Evolutionary conservation across 371 early-diverging fungal species (phyloP), one percentile per base, ranked within the genome.

Genomic region (Rhizomucor pusillus): DNA sequence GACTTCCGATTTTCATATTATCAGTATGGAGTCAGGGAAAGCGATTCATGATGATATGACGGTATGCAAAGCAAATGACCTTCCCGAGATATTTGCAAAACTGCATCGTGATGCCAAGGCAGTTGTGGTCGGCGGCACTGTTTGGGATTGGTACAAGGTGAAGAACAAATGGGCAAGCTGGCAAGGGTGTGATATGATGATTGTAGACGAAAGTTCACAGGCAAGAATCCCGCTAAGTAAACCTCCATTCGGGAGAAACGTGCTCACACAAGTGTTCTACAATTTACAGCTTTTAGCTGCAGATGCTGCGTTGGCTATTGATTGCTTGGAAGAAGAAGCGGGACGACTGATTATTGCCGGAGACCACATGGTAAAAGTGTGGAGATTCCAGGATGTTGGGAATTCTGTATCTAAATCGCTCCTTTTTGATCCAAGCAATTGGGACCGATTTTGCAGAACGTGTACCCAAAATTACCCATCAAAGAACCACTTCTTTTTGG

Each of bases 181-280:
- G 65, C 11, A 54, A 41, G 67, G 73, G 36, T 44, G 72, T 25
- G 71, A 77, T 43, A 77, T 79, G 64, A 59, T 81, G 60, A 78
- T 83, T 57, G 67, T 83, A 44, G 84, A 83, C 47, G 84, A 83
- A 59, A 74, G 77, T n/a, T 75, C 79, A 20, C 84, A 77, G 69
- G 76, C 70, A 65, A 25, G 43, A 7, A 29, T 7, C 3, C 7
- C 7, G 29, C 29, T 5, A 29, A 7, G 3, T 7, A 7, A 36
- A 13, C 18, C 13, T 18, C 18, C 34, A 20, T 5, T 19, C 11
- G 14, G 2, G 36, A 43, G 37, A 39, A 45, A 12, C 7, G 13
- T 22, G 25, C 3, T 11, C 19, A 35, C 22, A 50, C 44, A 29
- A 6, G 12, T 5, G 22, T 18, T 2, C 18, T 25, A 34, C 33